Evolutionary conservation across 2,329 filamentous ascomycete genomes (phyloP).

Genomic region (Tolypocladium ophioglossoides): DNA sequence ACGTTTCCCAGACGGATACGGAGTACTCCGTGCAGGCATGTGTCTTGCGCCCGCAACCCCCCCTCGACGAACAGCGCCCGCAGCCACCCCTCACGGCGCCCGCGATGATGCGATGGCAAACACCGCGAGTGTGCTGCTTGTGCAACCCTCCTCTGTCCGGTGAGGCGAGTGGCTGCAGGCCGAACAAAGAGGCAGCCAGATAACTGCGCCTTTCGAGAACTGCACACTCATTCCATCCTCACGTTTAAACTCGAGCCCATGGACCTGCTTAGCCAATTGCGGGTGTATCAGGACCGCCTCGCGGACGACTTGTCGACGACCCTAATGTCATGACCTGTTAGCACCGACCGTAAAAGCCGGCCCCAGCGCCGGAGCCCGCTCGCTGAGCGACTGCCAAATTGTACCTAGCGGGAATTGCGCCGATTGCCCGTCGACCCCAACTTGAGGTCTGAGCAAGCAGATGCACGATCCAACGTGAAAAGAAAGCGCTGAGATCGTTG

Average conservation of each 20-base stretch:
- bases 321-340: not conserved
- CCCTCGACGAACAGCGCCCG: no score
- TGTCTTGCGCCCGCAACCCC: not conserved
- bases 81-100: not conserved
- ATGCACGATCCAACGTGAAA: not conserved
- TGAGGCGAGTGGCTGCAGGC: not conserved
- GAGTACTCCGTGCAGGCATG: no score
- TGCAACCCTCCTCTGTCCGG: not conserved
- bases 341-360: constrained; percentile 1
- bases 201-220: not conserved
- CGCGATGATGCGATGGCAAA: not conserved
- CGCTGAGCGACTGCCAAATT: not conserved
- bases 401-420: not conserved
- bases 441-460: not conserved
- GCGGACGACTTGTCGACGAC: not conserved
- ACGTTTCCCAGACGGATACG: not conserved
- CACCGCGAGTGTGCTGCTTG: not conserved
- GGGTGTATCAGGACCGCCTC: not conserved
- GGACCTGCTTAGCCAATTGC: not conserved
- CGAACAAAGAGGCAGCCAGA: no score
- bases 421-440: not conserved
- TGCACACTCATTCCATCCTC: not conserved
- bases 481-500: not conserved
- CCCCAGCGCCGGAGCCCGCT: not conserved
- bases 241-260: not conserved